Evolutionary conservation across 495 filamentous ascomycete genomes (phyloP), one percentile per base, ranked within the genome.

Genomic region (Hypoxylon cercidicola): DNA sequence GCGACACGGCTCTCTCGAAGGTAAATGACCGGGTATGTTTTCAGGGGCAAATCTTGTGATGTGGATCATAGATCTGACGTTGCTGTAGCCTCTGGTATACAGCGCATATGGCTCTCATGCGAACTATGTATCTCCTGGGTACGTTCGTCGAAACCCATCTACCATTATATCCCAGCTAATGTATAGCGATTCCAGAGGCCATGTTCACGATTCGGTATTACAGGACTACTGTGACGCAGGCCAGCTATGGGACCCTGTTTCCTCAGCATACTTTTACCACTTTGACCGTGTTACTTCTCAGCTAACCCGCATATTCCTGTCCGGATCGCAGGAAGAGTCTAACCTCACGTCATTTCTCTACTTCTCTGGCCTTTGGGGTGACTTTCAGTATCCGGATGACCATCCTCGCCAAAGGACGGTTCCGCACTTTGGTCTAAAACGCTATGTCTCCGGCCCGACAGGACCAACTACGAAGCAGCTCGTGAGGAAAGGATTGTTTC

Each of bases 81-180:
- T 37, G 34, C 3, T 37, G 34, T 37, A 55, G 52, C 52, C 52
- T 28, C 18, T 55, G 15, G 52, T 55, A 20, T 55, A 40, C 35
- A 55, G 52, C 52, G 52, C 52, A 45, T 55, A 55, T 41, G 52
- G 52, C 4, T 55, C 52, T 7, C 52, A 55, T 25, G 52, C 52
- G 12, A 55, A 55, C 40, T 55, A 55, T 23, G 52, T 41, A 12
- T 44, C 52, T 20, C 23, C 37, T 21, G 52, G 52, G 52, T 55
- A 28, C 16, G 52, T 55, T 41, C 21, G 16, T n/a, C 5, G 51
- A n/a, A 21, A 11, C 15, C 16, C 8, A 12, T 23, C 35, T 55
- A 43, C 18, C 21, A 45, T 16, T n/a, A 55, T 43, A 30, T 55
- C 30, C 9, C 16, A 1, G 34, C 34, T 37, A 37, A 37, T 37